phyloP scores from a whole-genome alignment of 768 basidiomycete genomes.

The Boletus eberwhitei region DNA sequence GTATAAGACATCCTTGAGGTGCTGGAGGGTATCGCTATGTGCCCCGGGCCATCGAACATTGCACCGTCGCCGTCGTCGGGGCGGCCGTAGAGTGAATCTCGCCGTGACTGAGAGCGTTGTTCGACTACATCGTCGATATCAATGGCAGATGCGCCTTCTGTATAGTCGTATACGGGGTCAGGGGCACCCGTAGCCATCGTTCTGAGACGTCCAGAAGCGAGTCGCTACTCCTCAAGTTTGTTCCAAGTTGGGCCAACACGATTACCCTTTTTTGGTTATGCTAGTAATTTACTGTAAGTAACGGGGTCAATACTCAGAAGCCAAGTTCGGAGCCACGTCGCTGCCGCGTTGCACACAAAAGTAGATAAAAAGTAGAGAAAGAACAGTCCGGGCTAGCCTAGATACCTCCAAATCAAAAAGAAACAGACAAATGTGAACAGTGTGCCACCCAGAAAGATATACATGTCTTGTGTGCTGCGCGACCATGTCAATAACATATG shows the following conservation, averaged over 20 bases:
- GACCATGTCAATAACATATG: slow-evolving; percentile 8
- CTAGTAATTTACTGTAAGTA: too few species aligned
- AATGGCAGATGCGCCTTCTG: slow-evolving; percentile 76
- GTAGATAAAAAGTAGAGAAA: background rate
- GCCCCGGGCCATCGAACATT: slow-evolving; percentile 72
- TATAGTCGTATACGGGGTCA: slow-evolving; percentile 57
- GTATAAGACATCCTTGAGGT: slow-evolving; percentile 74
- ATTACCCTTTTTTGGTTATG: slow-evolving; percentile 13
- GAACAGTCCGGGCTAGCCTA: slow-evolving; percentile 46
- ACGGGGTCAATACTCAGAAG: too few species aligned
- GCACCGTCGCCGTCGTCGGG: slow-evolving; percentile 54
- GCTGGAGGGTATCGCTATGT: slow-evolving; percentile 71
- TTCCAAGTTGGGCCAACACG: background rate
- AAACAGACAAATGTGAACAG: slow-evolving; percentile 91
- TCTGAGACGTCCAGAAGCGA: background rate
- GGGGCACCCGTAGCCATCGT: slow-evolving; percentile 19
- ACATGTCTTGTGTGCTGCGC: slow-evolving; percentile 87
- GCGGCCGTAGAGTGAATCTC: slow-evolving; percentile 61
- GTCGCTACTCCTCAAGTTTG: background rate
- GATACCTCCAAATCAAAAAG: slow-evolving; percentile 87
- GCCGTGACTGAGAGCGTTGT: slow-evolving; percentile 49
- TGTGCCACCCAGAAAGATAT: slow-evolving; percentile 85
- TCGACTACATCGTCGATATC: slow-evolving; percentile 67
- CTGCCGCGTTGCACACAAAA: background rate
- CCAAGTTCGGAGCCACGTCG: background rate